Evolutionary conservation across 2,329 filamentous ascomycete species (phyloP).

Genomic region (Penicillium sp.): DNA sequence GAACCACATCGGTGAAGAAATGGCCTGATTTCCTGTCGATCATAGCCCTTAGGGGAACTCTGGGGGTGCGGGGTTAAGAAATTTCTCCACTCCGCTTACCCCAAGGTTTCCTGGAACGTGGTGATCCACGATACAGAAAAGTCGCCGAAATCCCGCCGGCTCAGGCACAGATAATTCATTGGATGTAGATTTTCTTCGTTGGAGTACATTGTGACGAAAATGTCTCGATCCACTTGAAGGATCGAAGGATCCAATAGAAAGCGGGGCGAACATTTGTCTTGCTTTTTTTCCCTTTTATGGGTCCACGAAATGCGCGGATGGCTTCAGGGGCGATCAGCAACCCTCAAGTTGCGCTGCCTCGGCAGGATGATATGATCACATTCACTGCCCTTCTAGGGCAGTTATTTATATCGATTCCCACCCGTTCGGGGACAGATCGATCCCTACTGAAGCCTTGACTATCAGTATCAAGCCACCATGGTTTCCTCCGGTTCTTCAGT

Average conservation of each 20-base stretch:
- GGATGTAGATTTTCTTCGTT: neutral
- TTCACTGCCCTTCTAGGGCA: slow-evolving; percentile 1
- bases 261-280: neutral
- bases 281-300: neutral
- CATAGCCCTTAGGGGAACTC: neutral
- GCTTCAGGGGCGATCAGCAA: slow-evolving; percentile 6
- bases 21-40: slow-evolving; percentile 2
- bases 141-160: neutral
- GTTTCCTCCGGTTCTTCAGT: slow-evolving; percentile 1
- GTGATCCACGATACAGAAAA: neutral
- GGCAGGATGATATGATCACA: slow-evolving; percentile 10
- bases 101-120: neutral
- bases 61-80: slow-evolving; percentile 7
- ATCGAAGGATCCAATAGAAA: neutral
- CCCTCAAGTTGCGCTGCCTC: slow-evolving; percentile 9
- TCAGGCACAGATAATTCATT: neutral
- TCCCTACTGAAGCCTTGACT: neutral
- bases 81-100: neutral
- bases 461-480: slow-evolving; percentile 7
- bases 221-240: neutral
- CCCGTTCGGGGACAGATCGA: neutral
- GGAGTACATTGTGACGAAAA: neutral
- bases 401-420: slow-evolving; percentile 14
- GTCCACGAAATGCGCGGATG: neutral
- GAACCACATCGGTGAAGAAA: neutral